Evolutionary conservation across 2,329 filamentous ascomycete genomes (phyloP).

Genomic region (Diaporthe longicolla): DNA sequence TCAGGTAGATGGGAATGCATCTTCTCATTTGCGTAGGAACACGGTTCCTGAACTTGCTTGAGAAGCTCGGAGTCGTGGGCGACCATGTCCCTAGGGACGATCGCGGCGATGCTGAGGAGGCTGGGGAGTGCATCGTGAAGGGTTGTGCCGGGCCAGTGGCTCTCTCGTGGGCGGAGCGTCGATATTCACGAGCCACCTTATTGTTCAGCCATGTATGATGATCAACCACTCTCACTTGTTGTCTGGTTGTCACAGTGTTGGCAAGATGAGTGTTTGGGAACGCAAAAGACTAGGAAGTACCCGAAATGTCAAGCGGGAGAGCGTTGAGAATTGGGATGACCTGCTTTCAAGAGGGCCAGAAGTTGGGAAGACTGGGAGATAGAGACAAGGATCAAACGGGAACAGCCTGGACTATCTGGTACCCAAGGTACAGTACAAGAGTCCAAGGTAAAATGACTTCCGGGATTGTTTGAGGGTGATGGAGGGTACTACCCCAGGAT

Average conservation of each 20-base stretch:
- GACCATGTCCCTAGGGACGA: conserved; percentile 45
- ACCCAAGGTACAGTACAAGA: conserved; percentile 35
- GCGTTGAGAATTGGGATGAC: conserved; percentile 31
- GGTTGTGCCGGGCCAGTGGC: conserved; percentile 18
- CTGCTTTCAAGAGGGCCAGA: conserved; percentile 28
- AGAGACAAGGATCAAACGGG: conserved; percentile 29
- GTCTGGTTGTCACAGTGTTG: neutral
- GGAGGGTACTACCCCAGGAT: conserved; percentile 37
- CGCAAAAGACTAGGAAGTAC: neutral
- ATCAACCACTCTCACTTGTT: conserved; percentile 8
- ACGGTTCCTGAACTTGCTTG: conserved; percentile 49
- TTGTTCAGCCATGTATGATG: neutral
- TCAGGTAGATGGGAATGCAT: conserved; percentile 61
- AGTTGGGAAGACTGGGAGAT: conserved; percentile 14
- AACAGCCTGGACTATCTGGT: conserved; percentile 16
- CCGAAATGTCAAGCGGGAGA: conserved; percentile 20
- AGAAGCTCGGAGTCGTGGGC: conserved; percentile 45
- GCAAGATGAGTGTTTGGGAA: neutral
- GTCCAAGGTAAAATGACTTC: conserved; percentile 25
- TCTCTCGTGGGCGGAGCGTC: conserved; percentile 27
- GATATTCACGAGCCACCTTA: conserved; percentile 7
- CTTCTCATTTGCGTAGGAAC: conserved; percentile 56
- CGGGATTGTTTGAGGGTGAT: conserved; percentile 27
- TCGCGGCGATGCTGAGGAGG: conserved; percentile 38
- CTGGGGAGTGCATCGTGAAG: conserved; percentile 41